Evolutionary conservation across 345 rosid species (phyloP).

Genomic region (Triadica sebifera): DNA sequence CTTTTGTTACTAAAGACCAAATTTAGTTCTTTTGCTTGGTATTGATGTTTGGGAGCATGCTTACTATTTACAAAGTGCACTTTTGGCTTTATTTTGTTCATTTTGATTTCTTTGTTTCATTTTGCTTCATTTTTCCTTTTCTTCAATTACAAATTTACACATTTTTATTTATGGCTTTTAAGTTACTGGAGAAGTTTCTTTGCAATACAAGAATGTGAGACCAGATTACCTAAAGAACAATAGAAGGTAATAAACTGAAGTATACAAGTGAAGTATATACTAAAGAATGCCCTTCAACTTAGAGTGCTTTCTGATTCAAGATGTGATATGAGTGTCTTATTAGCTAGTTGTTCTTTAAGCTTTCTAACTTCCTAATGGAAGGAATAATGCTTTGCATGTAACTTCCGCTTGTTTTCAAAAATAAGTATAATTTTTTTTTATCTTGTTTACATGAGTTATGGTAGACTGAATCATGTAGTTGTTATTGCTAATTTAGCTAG

Average conservation of each 20-base stretch:
- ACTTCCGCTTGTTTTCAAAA: background rate
- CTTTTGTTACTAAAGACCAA: conserved; percentile 73
- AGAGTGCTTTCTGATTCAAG: background rate
- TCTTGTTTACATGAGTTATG: background rate
- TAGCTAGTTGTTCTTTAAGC: background rate
- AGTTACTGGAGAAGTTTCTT: no score
- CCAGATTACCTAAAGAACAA: conserved; percentile 86
- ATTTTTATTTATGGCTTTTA: no score
- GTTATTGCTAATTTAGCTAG: background rate
- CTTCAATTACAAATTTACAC: no score
- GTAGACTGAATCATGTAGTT: background rate
- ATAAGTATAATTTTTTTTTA: background rate
- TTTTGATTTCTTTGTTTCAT: background rate
- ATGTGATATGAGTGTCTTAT: background rate
- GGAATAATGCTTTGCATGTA: background rate
- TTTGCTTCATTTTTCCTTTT: background rate
- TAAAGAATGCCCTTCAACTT: conserved; percentile 48
- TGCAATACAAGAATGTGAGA: conserved; percentile 86
- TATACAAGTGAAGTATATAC: conserved; percentile 64
- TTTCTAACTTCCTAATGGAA: background rate
- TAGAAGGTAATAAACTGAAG: conserved; percentile 93
- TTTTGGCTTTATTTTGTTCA: background rate
- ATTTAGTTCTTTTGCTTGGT: conserved; percentile 78
- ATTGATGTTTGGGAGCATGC: conserved; percentile 99
- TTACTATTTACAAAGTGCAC: conserved; percentile 86